Evolutionary conservation across 1,284 basidiomycete species (phyloP).

Genomic region (Papiliotrema nemorosa): DNA sequence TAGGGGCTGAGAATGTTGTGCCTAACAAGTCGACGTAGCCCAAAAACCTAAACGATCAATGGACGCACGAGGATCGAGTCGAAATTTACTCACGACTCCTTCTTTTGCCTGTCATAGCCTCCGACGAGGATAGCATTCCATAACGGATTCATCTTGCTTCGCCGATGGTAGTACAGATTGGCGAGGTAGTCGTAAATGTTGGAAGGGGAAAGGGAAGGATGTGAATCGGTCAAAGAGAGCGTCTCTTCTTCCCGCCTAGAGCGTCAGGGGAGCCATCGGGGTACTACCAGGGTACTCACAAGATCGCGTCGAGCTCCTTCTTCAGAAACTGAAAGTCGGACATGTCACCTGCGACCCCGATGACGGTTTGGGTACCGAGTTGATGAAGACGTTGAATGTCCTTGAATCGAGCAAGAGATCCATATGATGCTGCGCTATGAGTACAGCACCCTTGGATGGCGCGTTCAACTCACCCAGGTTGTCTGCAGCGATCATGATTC

Average conservation of each 20-base stretch:
- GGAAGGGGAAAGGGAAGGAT: conserved; percentile 70
- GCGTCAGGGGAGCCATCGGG: background rate
- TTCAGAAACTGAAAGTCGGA: conserved; percentile 96
- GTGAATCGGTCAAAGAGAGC: conserved; percentile 67
- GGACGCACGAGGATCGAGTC: background rate
- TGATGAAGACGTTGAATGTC: conserved; percentile 83
- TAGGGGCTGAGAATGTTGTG: conserved; percentile 90
- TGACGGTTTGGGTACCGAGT: conserved; percentile 74
- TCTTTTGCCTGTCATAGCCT: conserved; percentile 73
- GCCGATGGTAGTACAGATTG: conserved; percentile 83
- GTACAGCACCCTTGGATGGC: background rate
- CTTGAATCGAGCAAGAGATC: conserved; percentile 95
- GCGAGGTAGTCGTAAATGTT: conserved; percentile 93
- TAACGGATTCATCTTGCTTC: conserved; percentile 86
- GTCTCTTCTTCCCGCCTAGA: conserved; percentile 62
- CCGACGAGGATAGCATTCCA: conserved; percentile 96
- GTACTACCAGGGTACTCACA: conserved; percentile 25
- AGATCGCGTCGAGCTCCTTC: conserved; percentile 53
- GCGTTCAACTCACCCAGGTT: conserved; percentile 66
- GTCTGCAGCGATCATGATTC: conserved; percentile 99
- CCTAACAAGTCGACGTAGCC: conserved; percentile 96
- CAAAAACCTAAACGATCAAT: conserved; percentile 62
- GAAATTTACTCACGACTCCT: conserved; percentile 55
- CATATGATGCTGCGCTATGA: conserved; percentile 76
- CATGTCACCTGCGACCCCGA: conserved; percentile 95